Evolutionary conservation across 495 filamentous ascomycete species (phyloP).

Genomic region (Massariosphaeria phaeospora): DNA sequence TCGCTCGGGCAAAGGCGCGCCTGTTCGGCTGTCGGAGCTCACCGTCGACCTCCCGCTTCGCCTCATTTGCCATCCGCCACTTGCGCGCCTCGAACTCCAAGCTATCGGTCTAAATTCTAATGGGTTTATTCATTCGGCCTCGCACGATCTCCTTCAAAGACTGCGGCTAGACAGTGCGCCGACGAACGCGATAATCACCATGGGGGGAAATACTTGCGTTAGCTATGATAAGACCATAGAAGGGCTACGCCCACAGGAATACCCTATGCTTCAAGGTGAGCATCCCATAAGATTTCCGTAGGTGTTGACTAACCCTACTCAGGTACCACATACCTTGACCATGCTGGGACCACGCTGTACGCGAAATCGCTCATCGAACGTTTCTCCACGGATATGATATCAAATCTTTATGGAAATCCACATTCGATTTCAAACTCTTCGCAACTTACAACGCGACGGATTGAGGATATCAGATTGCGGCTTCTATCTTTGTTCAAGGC

Average conservation of each 20-base stretch:
- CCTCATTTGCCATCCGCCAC: conserved; percentile 29
- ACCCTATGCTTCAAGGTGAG: conserved; percentile 77
- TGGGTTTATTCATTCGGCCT: conserved; percentile 8
- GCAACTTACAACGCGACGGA: conserved; percentile 63
- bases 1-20: too few relatives aligned
- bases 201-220: conserved; percentile 21
- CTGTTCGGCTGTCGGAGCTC: conserved; percentile 24
- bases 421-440: conserved; percentile 83
- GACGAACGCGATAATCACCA: background rate
- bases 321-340: conserved; percentile 83
- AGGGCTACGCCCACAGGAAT: conserved; percentile 63
- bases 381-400: conserved; percentile 69
- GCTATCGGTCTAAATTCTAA: conserved; percentile 10
- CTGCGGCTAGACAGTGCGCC: conserved; percentile 13
- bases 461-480: conserved; percentile 70
- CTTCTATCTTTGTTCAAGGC: conserved; percentile 79
- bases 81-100: conserved; percentile 15
- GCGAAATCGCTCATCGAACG: conserved; percentile 74
- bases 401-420: conserved; percentile 82
- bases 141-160: conserved; percentile 11
- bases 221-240: conserved; percentile 48
- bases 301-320: conserved; percentile 1
- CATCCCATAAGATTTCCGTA: conserved; percentile 3
- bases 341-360: conserved; percentile 83
- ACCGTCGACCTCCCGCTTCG: conserved; percentile 12